Percentiles rank a stretch among this genome's conserved stretches.
Conservation (phyloP, 1,139 yeast genomes). For the Suhomyces kunorum region DNA sequence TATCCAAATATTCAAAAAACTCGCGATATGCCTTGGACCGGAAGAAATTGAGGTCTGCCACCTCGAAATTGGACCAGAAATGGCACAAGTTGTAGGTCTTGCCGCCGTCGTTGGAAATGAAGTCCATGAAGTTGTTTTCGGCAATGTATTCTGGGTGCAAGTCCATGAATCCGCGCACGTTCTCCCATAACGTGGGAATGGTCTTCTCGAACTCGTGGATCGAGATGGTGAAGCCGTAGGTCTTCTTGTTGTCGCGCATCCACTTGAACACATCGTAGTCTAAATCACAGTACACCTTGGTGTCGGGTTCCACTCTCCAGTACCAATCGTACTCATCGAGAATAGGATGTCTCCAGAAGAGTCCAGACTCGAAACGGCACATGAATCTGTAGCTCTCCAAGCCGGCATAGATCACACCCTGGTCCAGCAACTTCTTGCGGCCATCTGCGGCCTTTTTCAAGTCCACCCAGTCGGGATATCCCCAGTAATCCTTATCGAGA, state of each 20-base stretch:
- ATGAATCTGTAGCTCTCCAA: slow-evolving; percentile 70
- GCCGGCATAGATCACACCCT: slow-evolving; percentile 61
- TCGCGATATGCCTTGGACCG: slow-evolving; percentile 63
- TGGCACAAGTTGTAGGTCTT: slow-evolving; percentile 77
- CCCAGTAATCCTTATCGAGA: slow-evolving; percentile 69
- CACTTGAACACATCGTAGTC: slow-evolving; percentile 63
- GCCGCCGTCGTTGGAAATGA: slow-evolving; percentile 61
- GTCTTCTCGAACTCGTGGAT: slow-evolving; percentile 60
- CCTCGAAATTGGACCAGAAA: slow-evolving; percentile 92
- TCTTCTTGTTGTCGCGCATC: slow-evolving; percentile 59
- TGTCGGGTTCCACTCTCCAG: slow-evolving; percentile 82
- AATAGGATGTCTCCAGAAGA: slow-evolving; percentile 73
- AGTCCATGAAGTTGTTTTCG: slow-evolving; percentile 48
- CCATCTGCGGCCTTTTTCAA: slow-evolving; percentile 51
- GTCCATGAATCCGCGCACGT: slow-evolving; percentile 51
- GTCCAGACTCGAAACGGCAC: slow-evolving; percentile 79
- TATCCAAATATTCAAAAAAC: slow-evolving; percentile 72
- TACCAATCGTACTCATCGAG: slow-evolving; percentile 77
- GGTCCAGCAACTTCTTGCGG: slow-evolving; percentile 49
- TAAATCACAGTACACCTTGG: slow-evolving; percentile 61
- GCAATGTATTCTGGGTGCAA: slow-evolving; percentile 49
- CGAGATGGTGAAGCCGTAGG: slow-evolving; percentile 69
- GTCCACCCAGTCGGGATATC: slow-evolving; percentile 72
- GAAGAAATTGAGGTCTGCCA: slow-evolving; percentile 78
- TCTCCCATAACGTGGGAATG: slow-evolving; percentile 60